Evolutionary conservation across 2,329 filamentous ascomycete genomes (phyloP), one percentile per base, ranked within the genome.

Genomic region (Aspergillus melleus): DNA sequence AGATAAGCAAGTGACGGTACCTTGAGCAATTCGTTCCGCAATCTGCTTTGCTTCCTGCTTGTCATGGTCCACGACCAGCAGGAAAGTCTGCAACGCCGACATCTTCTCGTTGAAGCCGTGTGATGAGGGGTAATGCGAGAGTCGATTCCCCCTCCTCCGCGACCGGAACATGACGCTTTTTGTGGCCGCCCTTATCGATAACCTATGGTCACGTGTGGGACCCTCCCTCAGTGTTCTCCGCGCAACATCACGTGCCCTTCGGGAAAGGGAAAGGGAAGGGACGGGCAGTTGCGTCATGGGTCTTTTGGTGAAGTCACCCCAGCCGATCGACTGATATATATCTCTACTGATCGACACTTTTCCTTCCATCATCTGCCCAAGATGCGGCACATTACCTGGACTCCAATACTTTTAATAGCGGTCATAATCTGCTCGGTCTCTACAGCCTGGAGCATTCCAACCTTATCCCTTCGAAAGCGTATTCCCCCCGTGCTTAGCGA

Each of bases 11-110:
- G 56, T 57, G 52, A 26, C 24, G 60, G 53, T 73, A 81, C 80
- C 78, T 66, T 79, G 72, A 32, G 80, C 79, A 59, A 77, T 76
- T 53, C 71, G 65, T 57, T 74, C 71, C 22, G 80, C 80, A 65
- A 82, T 79, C 55, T 72, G 66, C 57, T 73, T 73, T 39, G 80
- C 80, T 66, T 79, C 79, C 55, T 75, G 70, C 64, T 77, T 79
- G 65, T 81, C 74, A 59, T 76, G 76, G 62, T 81, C 79, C 39
- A 80, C 74, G 51, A 77, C 75, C 66, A 83, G 72, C 71, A 83
- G 72, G 65, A 80, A 83, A 24, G 74, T 76, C 72, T 80, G 79
- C 63, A 80, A 68, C 63, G 79, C 80, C 60, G 79, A 80, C 77
- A 81, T 81, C 58, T 67, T 78, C 61, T 58, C 60, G 58, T 66